Base-by-base conservation (phyloP, 108 stramenopile genomes). In the Cyclostephanos tholiformis region DNA sequence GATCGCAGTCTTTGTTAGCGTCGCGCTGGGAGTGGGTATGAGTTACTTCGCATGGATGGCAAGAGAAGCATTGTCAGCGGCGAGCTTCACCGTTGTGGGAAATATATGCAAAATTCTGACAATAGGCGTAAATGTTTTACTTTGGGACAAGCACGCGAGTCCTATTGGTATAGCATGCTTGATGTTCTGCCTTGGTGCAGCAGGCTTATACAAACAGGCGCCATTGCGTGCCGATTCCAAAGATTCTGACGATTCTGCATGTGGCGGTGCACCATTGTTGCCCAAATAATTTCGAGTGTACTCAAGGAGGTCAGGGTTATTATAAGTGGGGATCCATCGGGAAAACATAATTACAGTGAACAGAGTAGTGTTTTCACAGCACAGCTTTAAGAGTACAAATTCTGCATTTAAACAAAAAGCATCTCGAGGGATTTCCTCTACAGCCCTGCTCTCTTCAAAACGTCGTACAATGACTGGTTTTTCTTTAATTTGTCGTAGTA, bases 31-130 rank as follows among this genome's bases (percentile, higher is more conserved):
- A 10, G 82, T 81, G 39, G 84, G 84, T 51, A 87, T 87, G 82
- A 81, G 79, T 22, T 87, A 87, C 84, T 87, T 84, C 79, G 89
- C 86, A 27, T 89, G 87, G 85, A 68, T 68, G 39, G 85, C 85
- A 29, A 58, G 89, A 30, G 71, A 82, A 10, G 75, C 84, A n/a
- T 60, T 89, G 2, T 77, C 81, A 16, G 89, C 89, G 2, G 87
- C 89, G 19, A 82, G 75, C 25, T 89, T 87, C 48, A 89, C 89
- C 14, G 79, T 89, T 30, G 77, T 89, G 26, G 89, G 89, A 25
- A 87, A 87, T 71, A 74, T 86, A 12, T 87, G 86, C 77, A 88
- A 88, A 67, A 61, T 86, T 52, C 26, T 84, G 50, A 88, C 85
- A 13, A 85, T 88, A 57, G 77, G 50, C 29, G 68, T 88, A 13